Conservation (phyloP, 2,329 filamentous ascomycete genomes). For the Aspergillus hiratsukae region DNA sequence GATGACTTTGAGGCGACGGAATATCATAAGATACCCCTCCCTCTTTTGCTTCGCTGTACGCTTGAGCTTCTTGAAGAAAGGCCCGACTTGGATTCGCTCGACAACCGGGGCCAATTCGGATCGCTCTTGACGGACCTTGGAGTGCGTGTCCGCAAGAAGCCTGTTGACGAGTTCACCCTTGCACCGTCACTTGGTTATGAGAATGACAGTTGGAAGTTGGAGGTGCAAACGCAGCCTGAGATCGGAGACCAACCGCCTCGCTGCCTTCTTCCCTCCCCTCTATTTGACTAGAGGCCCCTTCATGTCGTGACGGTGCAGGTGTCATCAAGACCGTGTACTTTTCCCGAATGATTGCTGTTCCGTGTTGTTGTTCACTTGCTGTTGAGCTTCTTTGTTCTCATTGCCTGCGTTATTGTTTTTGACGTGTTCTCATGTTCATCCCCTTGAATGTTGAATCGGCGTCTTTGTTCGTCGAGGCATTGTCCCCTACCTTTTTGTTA, state of each 20-base stretch:
- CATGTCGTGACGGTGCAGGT: neutral
- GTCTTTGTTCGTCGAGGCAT: neutral
- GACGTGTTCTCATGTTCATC: neutral
- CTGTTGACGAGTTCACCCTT: neutral
- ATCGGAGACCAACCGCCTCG: neutral
- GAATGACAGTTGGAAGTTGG: constrained; percentile 6
- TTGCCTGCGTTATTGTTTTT: neutral
- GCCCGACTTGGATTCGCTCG: constrained; percentile 17
- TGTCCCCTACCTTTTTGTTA: neutral
- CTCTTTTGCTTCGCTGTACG: constrained; percentile 10
- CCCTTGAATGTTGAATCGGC: neutral
- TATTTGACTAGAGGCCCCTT: constrained; percentile 4
- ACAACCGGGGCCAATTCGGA: constrained; percentile 14
- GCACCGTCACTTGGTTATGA: neutral
- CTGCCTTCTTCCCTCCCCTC: constrained; percentile 8
- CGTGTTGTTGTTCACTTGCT: neutral
- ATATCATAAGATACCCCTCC: constrained; percentile 10
- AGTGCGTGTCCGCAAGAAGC: constrained; percentile 1
- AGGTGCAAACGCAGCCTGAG: neutral
- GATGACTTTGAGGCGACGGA: constrained; percentile 6
- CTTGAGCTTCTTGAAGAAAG: constrained; percentile 9
- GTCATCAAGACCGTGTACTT: neutral
- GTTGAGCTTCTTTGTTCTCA: neutral
- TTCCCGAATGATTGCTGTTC: neutral
- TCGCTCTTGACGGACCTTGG: constrained; percentile 11